Percentiles rank a stretch among this genome's conserved stretches.
Conservation (phyloP, 495 filamentous ascomycete genomes). For the Glutinoglossum americanum region DNA sequence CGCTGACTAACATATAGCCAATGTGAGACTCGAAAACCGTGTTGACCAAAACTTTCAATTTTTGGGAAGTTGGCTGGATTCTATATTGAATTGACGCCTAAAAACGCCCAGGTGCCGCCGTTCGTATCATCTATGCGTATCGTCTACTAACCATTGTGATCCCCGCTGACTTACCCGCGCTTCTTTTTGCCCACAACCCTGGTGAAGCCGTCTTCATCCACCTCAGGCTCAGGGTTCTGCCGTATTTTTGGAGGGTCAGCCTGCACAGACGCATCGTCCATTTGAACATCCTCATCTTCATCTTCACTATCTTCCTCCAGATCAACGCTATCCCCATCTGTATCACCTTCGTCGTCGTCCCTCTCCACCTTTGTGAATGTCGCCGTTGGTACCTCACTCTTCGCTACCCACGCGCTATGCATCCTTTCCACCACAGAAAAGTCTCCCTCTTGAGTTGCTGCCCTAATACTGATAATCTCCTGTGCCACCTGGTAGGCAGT, state of each 20-base stretch:
- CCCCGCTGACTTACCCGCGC: background rate
- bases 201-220: conserved; percentile 12
- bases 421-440: conserved; percentile 46
- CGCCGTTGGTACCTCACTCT: conserved; percentile 26
- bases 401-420: conserved; percentile 39
- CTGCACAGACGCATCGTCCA: conserved; percentile 48
- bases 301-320: conserved; percentile 29
- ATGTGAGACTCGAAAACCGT: too few relatives aligned
- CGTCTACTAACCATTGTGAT: background rate
- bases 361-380: conserved; percentile 35
- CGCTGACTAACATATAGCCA: too few relatives aligned
- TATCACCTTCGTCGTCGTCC: conserved; percentile 26
- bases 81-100: too few relatives aligned
- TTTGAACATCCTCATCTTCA: conserved; percentile 45
- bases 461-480: conserved; percentile 43
- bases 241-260: conserved; percentile 19
- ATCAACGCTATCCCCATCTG: conserved; percentile 37
- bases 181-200: conserved; percentile 6
- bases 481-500: conserved; percentile 52
- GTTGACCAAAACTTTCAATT: too few relatives aligned
- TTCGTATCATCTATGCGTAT: background rate
- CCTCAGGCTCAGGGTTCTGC: conserved; percentile 8
- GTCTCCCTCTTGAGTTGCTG: conserved; percentile 36
- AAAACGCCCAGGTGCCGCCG: background rate
- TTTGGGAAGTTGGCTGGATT: too few relatives aligned